Percentiles rank a stretch among this genome's conserved stretches.
These are phyloP conservation scores for Austropuccinia psidii DNA, from an alignment of 1,284 basidiomycete species.

Conservation along the genomic window DNA sequence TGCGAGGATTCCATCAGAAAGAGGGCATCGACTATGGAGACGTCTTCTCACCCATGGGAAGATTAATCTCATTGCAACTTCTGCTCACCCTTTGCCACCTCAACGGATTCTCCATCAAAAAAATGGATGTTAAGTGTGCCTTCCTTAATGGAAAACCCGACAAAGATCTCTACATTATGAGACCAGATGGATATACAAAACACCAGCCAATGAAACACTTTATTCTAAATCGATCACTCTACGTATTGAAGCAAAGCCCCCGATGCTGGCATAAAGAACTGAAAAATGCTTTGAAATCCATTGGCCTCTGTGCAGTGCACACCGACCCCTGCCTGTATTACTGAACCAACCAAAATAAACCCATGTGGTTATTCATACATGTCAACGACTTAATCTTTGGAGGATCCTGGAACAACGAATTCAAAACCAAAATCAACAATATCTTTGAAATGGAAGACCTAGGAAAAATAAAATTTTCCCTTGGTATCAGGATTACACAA, in stretches of 20 bases:
- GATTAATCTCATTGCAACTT: background rate
- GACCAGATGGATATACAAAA: background rate
- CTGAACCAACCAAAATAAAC: background rate
- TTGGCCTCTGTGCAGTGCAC: background rate
- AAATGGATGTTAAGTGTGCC: background rate
- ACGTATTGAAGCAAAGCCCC: background rate
- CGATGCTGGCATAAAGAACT: background rate
- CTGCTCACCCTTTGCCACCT: background rate
- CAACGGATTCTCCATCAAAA: background rate
- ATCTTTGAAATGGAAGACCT: background rate
- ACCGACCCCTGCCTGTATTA: background rate
- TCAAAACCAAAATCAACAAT: background rate
- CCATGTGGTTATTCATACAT: background rate
- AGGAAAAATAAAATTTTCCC: background rate
- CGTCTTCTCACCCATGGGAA: background rate
- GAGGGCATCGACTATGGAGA: conserved; percentile 8
- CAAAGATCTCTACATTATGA: background rate
- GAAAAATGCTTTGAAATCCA: background rate
- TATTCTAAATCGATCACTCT: background rate
- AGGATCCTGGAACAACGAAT: background rate
- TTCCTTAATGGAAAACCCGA: conserved; percentile 7
- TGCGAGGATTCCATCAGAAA: background rate
- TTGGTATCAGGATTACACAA: background rate
- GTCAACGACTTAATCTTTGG: background rate
- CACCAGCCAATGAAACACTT: background rate